These are phyloP conservation scores for Nasturtium officinale DNA, from an alignment of 345 rosid species.

Conservation along the genomic window DNA sequence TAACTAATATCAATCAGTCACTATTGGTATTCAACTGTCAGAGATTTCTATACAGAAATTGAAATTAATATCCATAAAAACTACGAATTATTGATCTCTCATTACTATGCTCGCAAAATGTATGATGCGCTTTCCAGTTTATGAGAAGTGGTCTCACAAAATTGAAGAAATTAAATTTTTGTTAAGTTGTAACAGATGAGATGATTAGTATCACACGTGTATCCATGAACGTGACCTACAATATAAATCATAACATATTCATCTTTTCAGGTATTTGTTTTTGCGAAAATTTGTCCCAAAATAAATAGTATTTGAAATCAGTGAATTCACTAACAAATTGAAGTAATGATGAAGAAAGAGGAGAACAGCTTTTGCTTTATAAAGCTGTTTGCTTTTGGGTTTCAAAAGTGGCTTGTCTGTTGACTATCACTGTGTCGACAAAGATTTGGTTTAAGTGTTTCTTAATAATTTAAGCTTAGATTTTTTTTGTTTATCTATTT, in stretches of 20 bases:
- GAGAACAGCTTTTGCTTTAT: conserved; percentile 60
- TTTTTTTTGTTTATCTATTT: neutral
- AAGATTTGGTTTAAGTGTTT: conserved; percentile 37
- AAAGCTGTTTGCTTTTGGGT: conserved; percentile 58
- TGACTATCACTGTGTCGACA: conserved; percentile 55
- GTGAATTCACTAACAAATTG: conserved; percentile 31
- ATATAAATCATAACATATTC: conserved; percentile 31
- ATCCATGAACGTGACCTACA: conserved; percentile 40
- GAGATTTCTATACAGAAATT: neutral
- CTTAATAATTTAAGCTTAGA: neutral
- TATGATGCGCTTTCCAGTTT: conserved; percentile 5
- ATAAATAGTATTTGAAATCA: conserved; percentile 22
- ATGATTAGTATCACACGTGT: conserved; percentile 56
- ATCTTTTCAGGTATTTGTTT: conserved; percentile 11
- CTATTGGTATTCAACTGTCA: neutral
- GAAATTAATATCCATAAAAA: conserved; percentile 5
- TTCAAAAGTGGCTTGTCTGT: conserved; percentile 47
- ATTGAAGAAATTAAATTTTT: conserved; percentile 11
- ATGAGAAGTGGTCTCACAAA: conserved; percentile 45
- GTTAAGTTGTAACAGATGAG: neutral
- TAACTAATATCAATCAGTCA: neutral
- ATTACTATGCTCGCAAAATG: neutral
- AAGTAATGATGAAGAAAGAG: conserved; percentile 38
- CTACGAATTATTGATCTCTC: neutral
- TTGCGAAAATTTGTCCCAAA: neutral